Evolutionary conservation across 768 basidiomycete genomes (phyloP).

Genomic region (Mycena latifolia): DNA sequence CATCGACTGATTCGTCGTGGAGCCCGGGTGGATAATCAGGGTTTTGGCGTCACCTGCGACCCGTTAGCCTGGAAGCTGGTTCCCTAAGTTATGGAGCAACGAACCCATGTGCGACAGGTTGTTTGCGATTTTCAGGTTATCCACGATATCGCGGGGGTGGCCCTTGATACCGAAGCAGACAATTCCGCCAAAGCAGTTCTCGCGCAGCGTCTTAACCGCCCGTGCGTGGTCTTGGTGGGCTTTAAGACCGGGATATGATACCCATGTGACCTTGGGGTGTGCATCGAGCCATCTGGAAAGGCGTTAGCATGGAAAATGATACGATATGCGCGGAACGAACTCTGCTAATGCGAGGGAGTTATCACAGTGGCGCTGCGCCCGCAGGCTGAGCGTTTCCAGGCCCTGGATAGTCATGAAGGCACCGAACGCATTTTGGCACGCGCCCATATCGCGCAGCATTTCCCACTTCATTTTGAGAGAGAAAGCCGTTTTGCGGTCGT

Average conservation of each 20-base stretch:
- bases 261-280: constrained; percentile 30
- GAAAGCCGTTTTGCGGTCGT: constrained; percentile 27
- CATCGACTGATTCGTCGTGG: constrained; percentile 32
- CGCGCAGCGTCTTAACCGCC: background rate
- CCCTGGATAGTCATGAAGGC: constrained; percentile 72
- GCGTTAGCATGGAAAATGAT: background rate
- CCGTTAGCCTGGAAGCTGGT: background rate
- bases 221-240: constrained; percentile 22
- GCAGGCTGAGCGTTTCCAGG: constrained; percentile 23
- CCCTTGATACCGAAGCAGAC: constrained; percentile 28
- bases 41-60: constrained; percentile 27
- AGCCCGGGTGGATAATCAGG: constrained; percentile 28
- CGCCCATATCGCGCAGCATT: constrained; percentile 67
- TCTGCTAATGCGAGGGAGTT: constrained; percentile 27
- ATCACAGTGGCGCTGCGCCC: constrained; percentile 25
- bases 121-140: constrained; percentile 25
- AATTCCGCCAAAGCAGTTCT: constrained; percentile 23
- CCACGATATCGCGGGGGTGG: constrained; percentile 21
- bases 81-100: too few relatives aligned
- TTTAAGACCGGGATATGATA: constrained; percentile 23
- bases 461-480: constrained; percentile 54
- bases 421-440: constrained; percentile 65
- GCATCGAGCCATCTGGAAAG: constrained; percentile 22
- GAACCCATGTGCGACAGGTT: constrained; percentile 34
- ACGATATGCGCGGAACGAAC: background rate